Evolutionary conservation across 805 yeast genomes (phyloP), one percentile per base, ranked within the genome.

Genomic region (Saturnispora serradocipensis): DNA sequence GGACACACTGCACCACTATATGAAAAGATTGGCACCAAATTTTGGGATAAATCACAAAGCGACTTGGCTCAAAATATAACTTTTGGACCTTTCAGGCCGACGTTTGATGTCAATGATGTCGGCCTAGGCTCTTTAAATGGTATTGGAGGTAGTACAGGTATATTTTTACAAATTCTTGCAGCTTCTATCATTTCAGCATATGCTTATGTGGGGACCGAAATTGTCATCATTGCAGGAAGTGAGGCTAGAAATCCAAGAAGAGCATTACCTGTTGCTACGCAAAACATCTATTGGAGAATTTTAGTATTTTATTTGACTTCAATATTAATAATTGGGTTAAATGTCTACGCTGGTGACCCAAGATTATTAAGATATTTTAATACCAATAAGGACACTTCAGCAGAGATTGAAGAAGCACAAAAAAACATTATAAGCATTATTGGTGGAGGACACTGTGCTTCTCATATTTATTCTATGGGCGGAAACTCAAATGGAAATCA

Each of bases 241-340:
- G 96, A 87, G 64, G 86, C 90, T n/a, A 72, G 82, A 54, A 82
- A 85, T 57, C 95, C 96, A 5, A 72, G 93, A 56, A 79, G 75
- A 54, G 81, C 91, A 0, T 71, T 87, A 16, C 95, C 95, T 1
- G 74, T 82, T 10, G 91, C 93, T 1, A 85, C 90, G 2, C 81
- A 75, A 58, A 73, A 84, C 58, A 87, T 86, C 2, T 85, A 86
- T 62, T 83, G 86, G 75, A 71, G 90, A 59, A 77, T 87, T 36
- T 59, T 83, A 5, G 49, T 84, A 0, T 76, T 86, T 56, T 87
- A 86, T 64, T 65, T 86, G 45, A 62, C 86, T 18, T 78, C 88
- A 3, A 75, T 84, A 20, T 82, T 87, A 60, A 70, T 83, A 13
- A 83, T 86, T 32, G 84, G 91, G 2, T 66, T 87, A 42, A 85